Conservation (phyloP, 2,329 filamentous ascomycete genomes). For the Diaporthe sp. region DNA sequence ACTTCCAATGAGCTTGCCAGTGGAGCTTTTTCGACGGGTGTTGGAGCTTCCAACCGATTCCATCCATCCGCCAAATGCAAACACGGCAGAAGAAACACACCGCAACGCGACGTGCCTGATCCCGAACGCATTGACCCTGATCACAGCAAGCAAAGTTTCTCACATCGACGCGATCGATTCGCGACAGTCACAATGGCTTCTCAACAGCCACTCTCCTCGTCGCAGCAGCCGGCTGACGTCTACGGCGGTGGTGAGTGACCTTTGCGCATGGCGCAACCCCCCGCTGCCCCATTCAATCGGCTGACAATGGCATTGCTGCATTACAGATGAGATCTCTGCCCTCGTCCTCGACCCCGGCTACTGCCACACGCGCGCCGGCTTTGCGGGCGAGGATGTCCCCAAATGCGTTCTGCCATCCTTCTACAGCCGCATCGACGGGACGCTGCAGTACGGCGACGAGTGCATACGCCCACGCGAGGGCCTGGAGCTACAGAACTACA, state of each 20-base stretch:
- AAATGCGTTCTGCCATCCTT: constrained; percentile 93
- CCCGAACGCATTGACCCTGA: constrained; percentile 20
- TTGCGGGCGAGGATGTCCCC: constrained; percentile 96
- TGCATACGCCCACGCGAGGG: constrained; percentile 82
- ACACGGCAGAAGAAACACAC: constrained; percentile 41
- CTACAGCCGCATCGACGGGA: constrained; percentile 77
- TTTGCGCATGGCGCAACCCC: constrained; percentile 37
- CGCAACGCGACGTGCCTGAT: constrained; percentile 3
- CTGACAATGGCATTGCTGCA: constrained; percentile 35
- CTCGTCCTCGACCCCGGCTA: constrained; percentile 97
- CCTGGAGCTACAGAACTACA: constrained; percentile 92
- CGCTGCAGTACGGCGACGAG: constrained; percentile 89
- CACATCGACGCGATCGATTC: neutral
- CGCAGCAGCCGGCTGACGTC: constrained; percentile 72
- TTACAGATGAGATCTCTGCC: constrained; percentile 92
- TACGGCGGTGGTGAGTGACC: constrained; percentile 71
- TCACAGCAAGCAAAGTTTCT: constrained; percentile 12
- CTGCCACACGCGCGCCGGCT: constrained; percentile 91
- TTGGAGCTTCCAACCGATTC: constrained; percentile 27
- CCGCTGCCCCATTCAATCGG: constrained; percentile 42
- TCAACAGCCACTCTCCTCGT: constrained; percentile 66
- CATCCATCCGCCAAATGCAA: constrained; percentile 15
- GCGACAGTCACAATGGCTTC: constrained; percentile 61
- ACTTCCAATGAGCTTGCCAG: constrained; percentile 13
- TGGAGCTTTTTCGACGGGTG: constrained; percentile 18